Percentiles rank a stretch among this genome's conserved stretches.
Conservation (phyloP, 2,329 filamentous ascomycete genomes). For the Hypomyces rosellus region DNA sequence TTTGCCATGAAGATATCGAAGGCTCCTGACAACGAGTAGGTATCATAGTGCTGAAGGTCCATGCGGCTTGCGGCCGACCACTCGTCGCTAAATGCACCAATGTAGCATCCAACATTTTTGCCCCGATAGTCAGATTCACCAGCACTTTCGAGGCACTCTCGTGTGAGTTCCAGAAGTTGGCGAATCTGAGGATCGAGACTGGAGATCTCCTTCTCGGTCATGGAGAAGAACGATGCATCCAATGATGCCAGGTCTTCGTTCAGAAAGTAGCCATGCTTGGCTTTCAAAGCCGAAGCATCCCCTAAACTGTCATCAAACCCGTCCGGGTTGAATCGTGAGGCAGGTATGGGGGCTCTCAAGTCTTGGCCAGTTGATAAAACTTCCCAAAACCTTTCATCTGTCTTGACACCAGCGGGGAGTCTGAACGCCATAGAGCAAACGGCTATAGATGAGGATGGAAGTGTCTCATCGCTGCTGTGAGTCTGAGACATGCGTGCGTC, state of each 20-base stretch:
- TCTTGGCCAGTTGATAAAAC: no score
- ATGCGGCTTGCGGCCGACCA: slow-evolving; percentile 5
- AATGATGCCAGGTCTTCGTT: slow-evolving; percentile 17
- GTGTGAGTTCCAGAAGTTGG: slow-evolving; percentile 23
- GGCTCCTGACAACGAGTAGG: slow-evolving; percentile 19
- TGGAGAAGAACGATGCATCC: slow-evolving; percentile 20
- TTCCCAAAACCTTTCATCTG: no score
- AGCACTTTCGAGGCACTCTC: slow-evolving; percentile 12
- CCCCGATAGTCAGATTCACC: slow-evolving; percentile 5
- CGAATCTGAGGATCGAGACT: slow-evolving; percentile 27
- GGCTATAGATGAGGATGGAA: no score
- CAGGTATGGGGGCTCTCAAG: no score
- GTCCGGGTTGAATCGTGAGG: slow-evolving; percentile 11
- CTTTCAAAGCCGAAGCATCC: slow-evolving; percentile 5
- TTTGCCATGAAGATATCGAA: slow-evolving; percentile 22
- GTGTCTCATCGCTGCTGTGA: no score
- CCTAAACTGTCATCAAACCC: slow-evolving; percentile 8
- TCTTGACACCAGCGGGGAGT: no score
- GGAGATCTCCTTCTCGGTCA: slow-evolving; percentile 21
- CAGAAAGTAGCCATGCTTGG: slow-evolving; percentile 20
- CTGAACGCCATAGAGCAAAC: no score
- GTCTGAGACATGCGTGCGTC: no score
- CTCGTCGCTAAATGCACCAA: slow-evolving; percentile 13
- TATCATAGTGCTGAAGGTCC: slow-evolving; percentile 6
- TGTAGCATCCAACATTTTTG: slow-evolving; percentile 9